These are phyloP conservation scores for Phaeomoniella chlamydospora DNA, from an alignment of 2,329 filamentous ascomycete species.

Conservation along the genomic window DNA sequence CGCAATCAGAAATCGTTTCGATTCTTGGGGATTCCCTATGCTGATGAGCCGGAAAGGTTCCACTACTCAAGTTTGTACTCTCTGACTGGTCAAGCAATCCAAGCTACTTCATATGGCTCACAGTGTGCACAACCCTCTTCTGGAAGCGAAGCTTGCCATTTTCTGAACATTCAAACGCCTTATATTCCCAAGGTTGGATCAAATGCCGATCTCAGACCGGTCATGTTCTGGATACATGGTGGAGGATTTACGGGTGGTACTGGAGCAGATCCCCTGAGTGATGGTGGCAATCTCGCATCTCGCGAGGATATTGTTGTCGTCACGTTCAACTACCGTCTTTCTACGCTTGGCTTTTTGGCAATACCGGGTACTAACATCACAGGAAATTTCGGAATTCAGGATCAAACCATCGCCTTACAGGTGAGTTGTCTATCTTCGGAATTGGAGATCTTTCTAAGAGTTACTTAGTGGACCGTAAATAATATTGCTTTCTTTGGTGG, in stretches of 20 bases:
- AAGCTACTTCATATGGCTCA: slow-evolving; percentile 29
- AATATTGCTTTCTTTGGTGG: slow-evolving; percentile 34
- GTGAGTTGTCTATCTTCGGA: slow-evolving; percentile 8
- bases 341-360: slow-evolving; percentile 44
- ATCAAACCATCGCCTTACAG: slow-evolving; percentile 34
- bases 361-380: slow-evolving; percentile 39
- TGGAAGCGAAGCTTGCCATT: slow-evolving; percentile 31
- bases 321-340: slow-evolving; percentile 45
- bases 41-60: slow-evolving; percentile 24
- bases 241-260: slow-evolving; percentile 40
- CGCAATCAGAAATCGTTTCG: slow-evolving; percentile 38
- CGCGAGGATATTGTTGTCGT: slow-evolving; percentile 46
- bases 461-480: slow-evolving; percentile 24
- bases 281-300: slow-evolving; percentile 42
- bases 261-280: slow-evolving; percentile 20
- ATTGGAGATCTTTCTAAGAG: neutral
- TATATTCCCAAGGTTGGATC: slow-evolving; percentile 24
- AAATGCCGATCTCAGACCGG: slow-evolving; percentile 26
- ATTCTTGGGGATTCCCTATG: slow-evolving; percentile 32
- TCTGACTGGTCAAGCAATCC: slow-evolving; percentile 27
- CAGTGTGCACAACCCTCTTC: slow-evolving; percentile 26
- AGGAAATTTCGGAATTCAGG: slow-evolving; percentile 38
- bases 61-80: slow-evolving; percentile 32
- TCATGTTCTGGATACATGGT: slow-evolving; percentile 39
- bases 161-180: slow-evolving; percentile 34